Evolutionary conservation across 495 filamentous ascomycete genomes (phyloP).

Genomic region (Saxophila tyrrhenica): DNA sequence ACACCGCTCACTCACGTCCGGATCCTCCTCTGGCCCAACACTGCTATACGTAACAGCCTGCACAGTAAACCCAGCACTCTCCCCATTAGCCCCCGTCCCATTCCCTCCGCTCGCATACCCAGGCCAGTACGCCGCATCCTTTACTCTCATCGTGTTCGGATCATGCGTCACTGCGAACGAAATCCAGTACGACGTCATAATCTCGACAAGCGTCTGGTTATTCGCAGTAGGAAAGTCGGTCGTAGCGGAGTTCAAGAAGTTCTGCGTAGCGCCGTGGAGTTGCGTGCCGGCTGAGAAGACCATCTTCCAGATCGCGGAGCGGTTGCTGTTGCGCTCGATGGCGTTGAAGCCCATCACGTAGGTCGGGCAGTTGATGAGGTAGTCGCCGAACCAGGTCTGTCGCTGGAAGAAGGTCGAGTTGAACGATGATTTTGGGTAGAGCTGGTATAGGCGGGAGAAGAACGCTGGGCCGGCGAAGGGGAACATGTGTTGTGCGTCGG

Average conservation of each 20-base stretch:
- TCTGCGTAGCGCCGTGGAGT: constrained; percentile 15
- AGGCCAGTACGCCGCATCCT: constrained; percentile 17
- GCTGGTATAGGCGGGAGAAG: constrained; percentile 21
- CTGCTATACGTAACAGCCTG: constrained; percentile 17
- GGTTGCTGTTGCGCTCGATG: constrained; percentile 12
- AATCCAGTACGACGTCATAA: constrained; percentile 52
- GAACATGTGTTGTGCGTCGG: constrained; percentile 14
- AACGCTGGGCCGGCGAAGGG: constrained; percentile 15
- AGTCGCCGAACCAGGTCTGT: constrained; percentile 21
- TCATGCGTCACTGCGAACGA: constrained; percentile 35
- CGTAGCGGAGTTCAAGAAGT: constrained; percentile 4
- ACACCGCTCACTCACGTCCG: constrained; percentile 17
- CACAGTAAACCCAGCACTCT: constrained; percentile 13
- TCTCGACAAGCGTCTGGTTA: constrained; percentile 44
- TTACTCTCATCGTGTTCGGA: constrained; percentile 13
- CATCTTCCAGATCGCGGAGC: constrained; percentile 21
- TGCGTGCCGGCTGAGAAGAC: constrained; percentile 18
- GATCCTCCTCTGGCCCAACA: constrained; percentile 12
- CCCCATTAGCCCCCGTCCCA: constrained; percentile 5
- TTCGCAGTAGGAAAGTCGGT: constrained; percentile 13
- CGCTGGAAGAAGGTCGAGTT: constrained; percentile 23
- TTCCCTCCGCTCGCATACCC: constrained; percentile 7
- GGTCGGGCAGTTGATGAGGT: constrained; percentile 21
- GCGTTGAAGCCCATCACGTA: constrained; percentile 16
- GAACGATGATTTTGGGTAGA: constrained; percentile 16